Evolutionary conservation across 169 alveolate species (phyloP).

Genomic region (Cytauxzoon felis): DNA sequence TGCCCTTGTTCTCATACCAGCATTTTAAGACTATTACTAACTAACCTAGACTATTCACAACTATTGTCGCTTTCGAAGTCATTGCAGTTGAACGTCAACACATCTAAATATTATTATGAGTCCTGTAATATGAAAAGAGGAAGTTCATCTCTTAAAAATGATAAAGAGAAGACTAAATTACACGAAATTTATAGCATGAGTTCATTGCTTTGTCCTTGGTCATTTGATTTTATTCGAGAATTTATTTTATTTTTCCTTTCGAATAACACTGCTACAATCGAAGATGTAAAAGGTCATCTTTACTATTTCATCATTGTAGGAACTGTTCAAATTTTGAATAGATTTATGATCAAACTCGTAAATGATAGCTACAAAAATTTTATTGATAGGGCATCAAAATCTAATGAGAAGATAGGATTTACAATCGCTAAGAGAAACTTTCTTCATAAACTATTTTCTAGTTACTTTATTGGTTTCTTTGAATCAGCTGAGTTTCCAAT

Average conservation of each 20-base stretch:
- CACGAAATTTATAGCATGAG: slow-evolving; percentile 3
- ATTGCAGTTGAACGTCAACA: neutral
- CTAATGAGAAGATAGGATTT: neutral
- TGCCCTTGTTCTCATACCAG: too few relatives aligned
- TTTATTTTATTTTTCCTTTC: slow-evolving; percentile 2
- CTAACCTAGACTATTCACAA: too few relatives aligned
- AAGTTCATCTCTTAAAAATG: neutral
- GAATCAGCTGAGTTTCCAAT: slow-evolving; percentile 33
- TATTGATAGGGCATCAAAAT: neutral
- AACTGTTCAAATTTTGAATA: slow-evolving; percentile 6
- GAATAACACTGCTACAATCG: neutral
- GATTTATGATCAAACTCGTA: neutral
- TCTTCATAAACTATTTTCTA: slow-evolving; percentile 6
- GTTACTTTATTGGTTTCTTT: slow-evolving; percentile 15
- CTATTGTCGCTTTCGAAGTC: neutral
- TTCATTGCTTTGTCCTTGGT: slow-evolving; percentile 10
- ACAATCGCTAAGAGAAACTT: slow-evolving; percentile 27
- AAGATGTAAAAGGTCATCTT: neutral
- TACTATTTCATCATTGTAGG: slow-evolving; percentile 3
- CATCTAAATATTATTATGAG: neutral
- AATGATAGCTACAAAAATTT: neutral
- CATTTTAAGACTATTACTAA: too few relatives aligned
- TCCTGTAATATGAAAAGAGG: neutral
- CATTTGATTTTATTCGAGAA: slow-evolving; percentile 8
- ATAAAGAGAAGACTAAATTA: neutral